Base-by-base conservation (phyloP, 176 grass and related monocot genomes). In the Oryza meyeriana region DNA sequence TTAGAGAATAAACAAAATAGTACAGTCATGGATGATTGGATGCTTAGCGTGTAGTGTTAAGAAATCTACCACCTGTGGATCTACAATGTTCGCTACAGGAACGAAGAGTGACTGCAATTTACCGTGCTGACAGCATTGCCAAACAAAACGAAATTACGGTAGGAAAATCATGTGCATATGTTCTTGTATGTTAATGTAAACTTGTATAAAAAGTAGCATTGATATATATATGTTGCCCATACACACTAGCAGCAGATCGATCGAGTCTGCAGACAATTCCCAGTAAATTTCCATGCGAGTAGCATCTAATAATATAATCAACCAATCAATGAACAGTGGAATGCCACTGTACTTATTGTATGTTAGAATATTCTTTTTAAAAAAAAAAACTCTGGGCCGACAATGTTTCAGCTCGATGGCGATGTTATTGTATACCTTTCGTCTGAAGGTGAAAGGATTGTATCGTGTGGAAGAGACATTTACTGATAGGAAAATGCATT, bases 321-420 rank as follows among this genome's bases (percentile, higher is more conserved):
- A 33, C 75, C 58, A 64, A 64, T 85, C 39, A 52, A 52, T 79
- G 39, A 38, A 64, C 75, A 73, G 40, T 72, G 39, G 58, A 79
- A 79, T 42, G 30, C 75, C 75, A 72, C 66, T 29, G 66, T 28
- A 71, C 57, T 32, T 48, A 50, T 71, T 85, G 74, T 20, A 35
- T 78, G 34, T 64, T 85, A 71, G 28, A 7, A 36, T 0, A 6
- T 33, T 33, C 4, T 33, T 33, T 33, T 33, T 33, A 4, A 11
- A 9, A n/a, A 8, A 83, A 75, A 66, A 17, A 64, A 11, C 10
- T 4, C 2, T n/a, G n/a, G n/a, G 27, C n/a, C 12, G 33, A 59
- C 62, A 32, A 31, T 61, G 72, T 77, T 77, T 69, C 48, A 44
- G 12, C 34, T 70, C 1, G 76, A 85, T 41, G 75, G 39, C 25